Evolutionary conservation across 306 rosid genomes (phyloP).

Genomic region (Oxytropis ochrocephala): DNA sequence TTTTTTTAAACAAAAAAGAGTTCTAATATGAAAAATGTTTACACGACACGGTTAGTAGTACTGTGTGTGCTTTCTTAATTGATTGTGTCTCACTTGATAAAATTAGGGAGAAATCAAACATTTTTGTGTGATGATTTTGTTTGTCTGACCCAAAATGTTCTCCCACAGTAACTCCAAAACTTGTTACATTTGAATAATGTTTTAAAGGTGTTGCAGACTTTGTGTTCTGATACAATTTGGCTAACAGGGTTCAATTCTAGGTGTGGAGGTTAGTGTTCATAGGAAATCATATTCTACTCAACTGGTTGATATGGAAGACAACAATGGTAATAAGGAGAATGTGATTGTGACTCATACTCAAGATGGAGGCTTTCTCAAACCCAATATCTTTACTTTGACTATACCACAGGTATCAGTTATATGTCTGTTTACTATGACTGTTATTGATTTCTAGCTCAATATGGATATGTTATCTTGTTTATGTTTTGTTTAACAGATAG

Average conservation of each 20-base stretch:
- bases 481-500: conserved; percentile 39
- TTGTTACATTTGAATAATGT: conserved; percentile 11
- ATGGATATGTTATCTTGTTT: conserved; percentile 14
- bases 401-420: conserved; percentile 49
- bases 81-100: not conserved
- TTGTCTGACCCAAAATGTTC: not conserved
- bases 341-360: conserved; percentile 19
- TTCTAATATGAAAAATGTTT: no score
- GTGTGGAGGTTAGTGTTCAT: conserved; percentile 60
- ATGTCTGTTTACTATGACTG: not conserved
- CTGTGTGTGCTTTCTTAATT: no score
- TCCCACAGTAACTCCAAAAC: not conserved
- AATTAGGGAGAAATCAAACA: no score
- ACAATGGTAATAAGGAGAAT: conserved; percentile 22
- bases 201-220: conserved; percentile 23
- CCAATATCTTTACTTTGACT: conserved; percentile 47
- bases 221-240: conserved; percentile 59
- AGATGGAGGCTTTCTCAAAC: conserved; percentile 58
- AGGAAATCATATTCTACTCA: conserved; percentile 56
- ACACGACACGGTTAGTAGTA: no score
- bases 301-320: conserved; percentile 42
- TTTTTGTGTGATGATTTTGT: no score
- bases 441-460: conserved; percentile 2
- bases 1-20: no score
- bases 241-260: conserved; percentile 98